A percentile compares a stretch with the other conserved stretches of the same genome.
phyloP scores from a whole-genome alignment of 768 basidiomycete genomes.

The Neoboletus subvelutipes region DNA sequence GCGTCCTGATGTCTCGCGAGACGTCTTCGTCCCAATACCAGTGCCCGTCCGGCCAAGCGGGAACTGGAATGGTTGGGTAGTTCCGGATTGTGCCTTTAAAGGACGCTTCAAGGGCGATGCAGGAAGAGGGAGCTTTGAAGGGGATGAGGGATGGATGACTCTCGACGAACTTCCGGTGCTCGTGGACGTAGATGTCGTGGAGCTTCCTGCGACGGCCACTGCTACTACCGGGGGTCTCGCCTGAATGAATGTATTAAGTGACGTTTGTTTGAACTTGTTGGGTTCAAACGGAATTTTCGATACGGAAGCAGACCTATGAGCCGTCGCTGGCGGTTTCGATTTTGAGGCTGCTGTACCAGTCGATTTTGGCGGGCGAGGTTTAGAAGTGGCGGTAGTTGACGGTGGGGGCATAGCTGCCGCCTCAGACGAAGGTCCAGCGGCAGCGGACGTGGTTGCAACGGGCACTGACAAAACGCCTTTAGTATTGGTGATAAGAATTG shows the following conservation, averaged over 20 bases:
- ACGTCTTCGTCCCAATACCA: background rate
- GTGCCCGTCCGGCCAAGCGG: constrained; percentile 4
- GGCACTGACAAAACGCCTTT: constrained; percentile 4
- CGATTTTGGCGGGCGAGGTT: constrained; percentile 10
- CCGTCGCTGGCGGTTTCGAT: background rate
- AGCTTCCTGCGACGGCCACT: background rate
- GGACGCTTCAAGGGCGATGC: constrained; percentile 19
- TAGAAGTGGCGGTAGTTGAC: background rate
- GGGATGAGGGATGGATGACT: constrained; percentile 13
- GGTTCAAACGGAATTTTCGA: constrained; percentile 12
- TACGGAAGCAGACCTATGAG: constrained; percentile 8
- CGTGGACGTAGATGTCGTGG: constrained; percentile 6
- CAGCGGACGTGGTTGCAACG: background rate
- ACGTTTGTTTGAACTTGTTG: constrained; percentile 26
- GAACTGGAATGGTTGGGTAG: constrained; percentile 2
- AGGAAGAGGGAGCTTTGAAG: constrained; percentile 32
- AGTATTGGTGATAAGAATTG: background rate
- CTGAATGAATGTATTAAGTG: constrained; percentile 25
- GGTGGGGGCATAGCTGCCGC: background rate
- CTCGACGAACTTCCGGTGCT: constrained; percentile 10
- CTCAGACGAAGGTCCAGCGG: background rate
- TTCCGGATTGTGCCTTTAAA: constrained; percentile 6
- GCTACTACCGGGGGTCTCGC: background rate
- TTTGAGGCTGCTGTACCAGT: background rate
- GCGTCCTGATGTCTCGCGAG: constrained; percentile 21